These are phyloP conservation scores for Geotrichum candidum DNA, from an alignment of 1,139 yeast species.

Conservation along the genomic window DNA sequence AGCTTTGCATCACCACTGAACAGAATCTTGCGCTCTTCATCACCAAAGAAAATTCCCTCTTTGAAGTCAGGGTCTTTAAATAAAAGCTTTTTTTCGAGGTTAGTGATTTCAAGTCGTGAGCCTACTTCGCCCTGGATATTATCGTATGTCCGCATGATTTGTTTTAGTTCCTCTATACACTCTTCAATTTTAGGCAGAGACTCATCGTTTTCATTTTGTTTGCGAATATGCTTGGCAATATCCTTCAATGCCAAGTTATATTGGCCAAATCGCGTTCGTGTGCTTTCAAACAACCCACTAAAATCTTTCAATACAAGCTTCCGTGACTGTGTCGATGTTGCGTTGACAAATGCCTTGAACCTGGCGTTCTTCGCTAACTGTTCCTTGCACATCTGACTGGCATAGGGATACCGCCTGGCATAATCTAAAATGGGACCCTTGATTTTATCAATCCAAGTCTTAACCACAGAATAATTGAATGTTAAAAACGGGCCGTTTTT, in stretches of 20 bases:
- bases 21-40: conserved; percentile 12
- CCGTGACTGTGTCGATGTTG: not conserved
- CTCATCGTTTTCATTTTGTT: conserved; percentile 7
- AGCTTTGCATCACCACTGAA: conserved; percentile 10
- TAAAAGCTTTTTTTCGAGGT: conserved; percentile 3
- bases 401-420: conserved; percentile 11
- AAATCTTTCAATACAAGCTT: conserved; percentile 11
- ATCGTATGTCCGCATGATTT: conserved; percentile 7
- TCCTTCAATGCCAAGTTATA: conserved; percentile 5
- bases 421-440: conserved; percentile 12
- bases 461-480: conserved; percentile 4
- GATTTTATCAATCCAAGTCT: conserved; percentile 7
- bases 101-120: conserved; percentile 6
- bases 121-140: conserved; percentile 11
- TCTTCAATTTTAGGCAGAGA: conserved; percentile 6
- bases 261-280: conserved; percentile 15
- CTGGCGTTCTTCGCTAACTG: conserved; percentile 2
- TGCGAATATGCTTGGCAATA: conserved; percentile 3
- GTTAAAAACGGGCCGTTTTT: conserved; percentile 7
- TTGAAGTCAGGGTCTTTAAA: conserved; percentile 9
- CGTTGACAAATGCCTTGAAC: conserved; percentile 9
- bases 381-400: conserved; percentile 4
- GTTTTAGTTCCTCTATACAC: conserved; percentile 3
- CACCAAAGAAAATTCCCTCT: conserved; percentile 8
- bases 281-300: conserved; percentile 11